Evolutionary conservation across 768 basidiomycete genomes (phyloP), one percentile per base, ranked within the genome.

Genomic region (Piloderma croceum): DNA sequence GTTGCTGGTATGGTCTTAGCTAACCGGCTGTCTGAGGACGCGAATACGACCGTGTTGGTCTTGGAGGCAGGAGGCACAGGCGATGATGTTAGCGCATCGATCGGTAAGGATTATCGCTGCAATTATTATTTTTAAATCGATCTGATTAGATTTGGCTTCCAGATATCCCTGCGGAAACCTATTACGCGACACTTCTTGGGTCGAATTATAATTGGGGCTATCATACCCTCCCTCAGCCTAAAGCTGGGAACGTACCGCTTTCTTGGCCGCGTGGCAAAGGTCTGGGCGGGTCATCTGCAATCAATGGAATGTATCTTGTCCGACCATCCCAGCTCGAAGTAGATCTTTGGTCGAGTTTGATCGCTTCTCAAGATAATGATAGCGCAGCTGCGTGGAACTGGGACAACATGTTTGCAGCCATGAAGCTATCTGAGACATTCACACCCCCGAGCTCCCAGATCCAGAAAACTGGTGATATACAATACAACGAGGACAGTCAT

Each of bases 261-360:
- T 41, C 62, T 3, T 82, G 81, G 76, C 76, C 81, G 4, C 68
- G 77, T 24, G 84, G 83, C 23, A 80, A 77, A 57, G 74, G 79
- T 36, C 66, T 87, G 18, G 83, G 83, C 39, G 83, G 83, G 5
- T 80, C 76, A 1, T 70, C 78, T 22, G 79, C 82, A 7, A 67
- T 83, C 39, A 87, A 87, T 57, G 81, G 79, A 35, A 69, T 84
- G 68, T 83, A 80, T 62, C 63, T 73, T 47, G 69, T 80, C 35
- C 70, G 77, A 7, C 77, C 79, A 6, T 67, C 72, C 19, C 49
- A 59, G 38, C 42, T 63, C 35, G 76, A 77, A 49, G 47, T 76
- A 42, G 65, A 77, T 45, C 57, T 67, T 2, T 76, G 71, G 71
- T 56, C 64, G 3, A 44, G 54, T 9, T 52, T 79, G 34, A 66